Base-by-base conservation (phyloP, 306 rosid genomes). In the Aeschynomene evenia region DNA sequence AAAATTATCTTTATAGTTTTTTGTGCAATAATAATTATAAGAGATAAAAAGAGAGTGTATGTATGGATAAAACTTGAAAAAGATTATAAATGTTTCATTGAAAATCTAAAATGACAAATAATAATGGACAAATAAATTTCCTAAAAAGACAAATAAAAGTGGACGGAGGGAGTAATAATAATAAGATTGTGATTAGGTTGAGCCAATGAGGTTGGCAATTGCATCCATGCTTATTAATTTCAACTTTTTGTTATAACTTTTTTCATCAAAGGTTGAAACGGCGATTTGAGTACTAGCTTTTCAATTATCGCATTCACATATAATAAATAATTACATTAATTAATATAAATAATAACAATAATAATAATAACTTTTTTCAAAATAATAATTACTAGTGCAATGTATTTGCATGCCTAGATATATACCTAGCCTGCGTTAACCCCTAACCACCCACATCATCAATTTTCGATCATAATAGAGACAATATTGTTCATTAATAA, bases 201-300 rank as follows among this genome's bases (percentile, higher is more conserved):
- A 40, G n/a, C 59, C 58, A 64, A 74, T 74, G 5, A 21, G 58
- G 48, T 40, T 2, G 31, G 50, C 26, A 66, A 64, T 45, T 57
- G 48, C 67, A 46, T 48, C 69, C 77, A 72, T 33, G 60, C 69
- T 60, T 39, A 29, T 60, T 39, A 29, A 33, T 60, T 72, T 39
- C 69, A 72, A 72, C 77, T 33, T 58, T 70, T 18, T 70, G 1
- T 28, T 37, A 43, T 0, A 70, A 16, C 55, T 45, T 71, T 29
- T n/a, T 12, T 20, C 28, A 50, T 19, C n/a, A 57, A 57, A 57
- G 31, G 57, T 43, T 16, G 5, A 57, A 58, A 43, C 9, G 2
- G 8, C 28, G 12, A 52, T 51, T n/a, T 52, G 8, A 31, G 20
- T 50, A 67, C 34, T 45, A 45, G 19, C 59, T 71, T 71, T 72